Percentiles rank a stretch among this genome's conserved stretches.
Conservation (phyloP, 768 basidiomycete species). For the Jaapia argillacea region DNA sequence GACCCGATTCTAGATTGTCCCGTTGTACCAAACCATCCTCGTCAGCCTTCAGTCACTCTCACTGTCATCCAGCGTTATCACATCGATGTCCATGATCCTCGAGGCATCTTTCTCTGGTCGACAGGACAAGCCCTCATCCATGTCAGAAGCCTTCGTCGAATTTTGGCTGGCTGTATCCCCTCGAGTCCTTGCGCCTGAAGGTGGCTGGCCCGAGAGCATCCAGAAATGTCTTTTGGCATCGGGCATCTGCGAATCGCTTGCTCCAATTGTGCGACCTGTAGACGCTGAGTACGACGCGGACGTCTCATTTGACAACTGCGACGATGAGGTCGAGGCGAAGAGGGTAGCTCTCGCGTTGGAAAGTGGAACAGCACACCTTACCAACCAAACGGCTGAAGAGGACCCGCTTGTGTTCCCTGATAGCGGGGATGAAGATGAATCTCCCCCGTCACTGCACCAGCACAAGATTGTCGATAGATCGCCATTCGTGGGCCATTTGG, state of each 20-base stretch:
- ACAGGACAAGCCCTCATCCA: conserved; percentile 30
- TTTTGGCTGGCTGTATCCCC: conserved; percentile 52
- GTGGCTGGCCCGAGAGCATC: conserved; percentile 47
- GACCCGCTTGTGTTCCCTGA: conserved; percentile 1
- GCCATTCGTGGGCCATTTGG: too few species aligned
- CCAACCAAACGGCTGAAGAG: too few species aligned
- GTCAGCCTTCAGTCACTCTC: conserved; percentile 41
- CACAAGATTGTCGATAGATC: too few species aligned
- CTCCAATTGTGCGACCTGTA: neutral
- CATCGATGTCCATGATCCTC: conserved; percentile 38
- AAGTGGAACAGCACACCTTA: too few species aligned
- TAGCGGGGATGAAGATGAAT: conserved; percentile 3
- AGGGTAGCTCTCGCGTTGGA: too few species aligned
- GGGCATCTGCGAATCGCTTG: conserved; percentile 6
- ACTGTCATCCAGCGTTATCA: conserved; percentile 27
- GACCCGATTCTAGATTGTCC: conserved; percentile 36
- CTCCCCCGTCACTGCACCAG: too few species aligned
- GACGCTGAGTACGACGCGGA: conserved; percentile 8
- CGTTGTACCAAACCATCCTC: conserved; percentile 53
- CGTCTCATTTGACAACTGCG: neutral
- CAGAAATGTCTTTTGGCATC: conserved; percentile 19
- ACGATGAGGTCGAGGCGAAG: too few species aligned
- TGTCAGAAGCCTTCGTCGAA: conserved; percentile 43
- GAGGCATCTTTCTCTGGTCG: conserved; percentile 49
- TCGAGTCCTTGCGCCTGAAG: conserved; percentile 25